phyloP scores from a whole-genome alignment of 306 rosid species.

The Dalbergia cochinchinensis region DNA sequence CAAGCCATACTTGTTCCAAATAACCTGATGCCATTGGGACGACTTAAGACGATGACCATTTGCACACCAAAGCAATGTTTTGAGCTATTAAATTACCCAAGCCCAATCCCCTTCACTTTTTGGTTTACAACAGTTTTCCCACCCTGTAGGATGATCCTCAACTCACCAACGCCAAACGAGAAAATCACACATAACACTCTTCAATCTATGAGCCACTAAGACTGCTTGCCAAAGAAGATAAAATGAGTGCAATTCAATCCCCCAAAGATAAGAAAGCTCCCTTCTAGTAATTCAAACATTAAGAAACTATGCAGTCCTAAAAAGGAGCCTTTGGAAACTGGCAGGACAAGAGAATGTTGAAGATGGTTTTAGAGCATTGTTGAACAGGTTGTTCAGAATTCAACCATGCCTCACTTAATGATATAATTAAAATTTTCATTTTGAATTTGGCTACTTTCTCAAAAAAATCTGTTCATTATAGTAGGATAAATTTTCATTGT shows the following conservation, averaged over 20 bases:
- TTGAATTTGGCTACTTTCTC: neutral
- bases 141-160: too few species aligned
- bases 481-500: neutral
- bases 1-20: too few species aligned
- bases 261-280: neutral
- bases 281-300: neutral
- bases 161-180: too few species aligned
- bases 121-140: too few species aligned
- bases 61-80: too few species aligned
- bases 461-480: neutral
- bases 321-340: too few species aligned
- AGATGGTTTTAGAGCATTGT: slow-evolving; percentile 14
- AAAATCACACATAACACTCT: neutral
- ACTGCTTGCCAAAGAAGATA: neutral
- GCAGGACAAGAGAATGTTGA: slow-evolving; percentile 3
- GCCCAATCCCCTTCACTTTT: too few species aligned
- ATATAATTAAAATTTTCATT: neutral
- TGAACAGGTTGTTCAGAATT: neutral
- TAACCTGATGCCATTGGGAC: too few species aligned
- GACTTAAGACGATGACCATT: too few species aligned
- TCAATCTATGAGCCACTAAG: neutral
- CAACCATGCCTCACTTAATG: neutral
- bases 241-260: neutral
- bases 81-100: too few species aligned
- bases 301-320: neutral